phyloP scores from a whole-genome alignment of 495 filamentous ascomycete genomes.

The Penicillium tannophilum region DNA sequence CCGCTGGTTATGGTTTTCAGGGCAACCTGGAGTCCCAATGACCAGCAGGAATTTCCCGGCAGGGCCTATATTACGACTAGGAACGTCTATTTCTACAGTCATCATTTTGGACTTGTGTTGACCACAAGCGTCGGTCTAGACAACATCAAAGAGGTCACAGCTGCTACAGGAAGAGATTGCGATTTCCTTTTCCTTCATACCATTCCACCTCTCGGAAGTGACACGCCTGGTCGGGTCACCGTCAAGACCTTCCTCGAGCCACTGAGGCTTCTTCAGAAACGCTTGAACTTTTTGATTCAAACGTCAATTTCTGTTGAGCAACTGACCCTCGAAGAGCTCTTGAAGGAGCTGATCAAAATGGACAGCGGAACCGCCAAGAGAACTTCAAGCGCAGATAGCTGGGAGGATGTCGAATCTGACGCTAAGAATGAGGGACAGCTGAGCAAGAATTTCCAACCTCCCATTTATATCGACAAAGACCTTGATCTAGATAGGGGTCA shows the following conservation, averaged over 20 bases:
- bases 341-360: conserved; percentile 67
- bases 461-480: conserved; percentile 64
- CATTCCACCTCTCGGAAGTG: conserved; percentile 59
- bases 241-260: conserved; percentile 94
- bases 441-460: conserved; percentile 58
- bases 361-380: conserved; percentile 63
- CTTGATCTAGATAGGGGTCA: conserved; percentile 53
- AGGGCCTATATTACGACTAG: conserved; percentile 84
- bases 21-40: conserved; percentile 73
- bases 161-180: conserved; percentile 84
- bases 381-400: conserved; percentile 82
- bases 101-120: conserved; percentile 88
- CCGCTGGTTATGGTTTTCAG: conserved; percentile 79
- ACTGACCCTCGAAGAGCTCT: conserved; percentile 61
- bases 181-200: conserved; percentile 92
- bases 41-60: conserved; percentile 81
- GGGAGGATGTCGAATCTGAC: conserved; percentile 84
- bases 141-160: conserved; percentile 84
- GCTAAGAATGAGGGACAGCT: conserved; percentile 23
- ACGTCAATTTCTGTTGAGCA: conserved; percentile 68
- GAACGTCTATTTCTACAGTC: conserved; percentile 93
- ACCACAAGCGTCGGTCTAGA: conserved; percentile 73
- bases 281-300: conserved; percentile 81
- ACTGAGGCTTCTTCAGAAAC: conserved; percentile 74
- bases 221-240: conserved; percentile 70